Evolutionary conservation across 169 alveolate species (phyloP), one percentile per base, ranked within the genome.

Genomic region (Cryptosporidium sp.): DNA sequence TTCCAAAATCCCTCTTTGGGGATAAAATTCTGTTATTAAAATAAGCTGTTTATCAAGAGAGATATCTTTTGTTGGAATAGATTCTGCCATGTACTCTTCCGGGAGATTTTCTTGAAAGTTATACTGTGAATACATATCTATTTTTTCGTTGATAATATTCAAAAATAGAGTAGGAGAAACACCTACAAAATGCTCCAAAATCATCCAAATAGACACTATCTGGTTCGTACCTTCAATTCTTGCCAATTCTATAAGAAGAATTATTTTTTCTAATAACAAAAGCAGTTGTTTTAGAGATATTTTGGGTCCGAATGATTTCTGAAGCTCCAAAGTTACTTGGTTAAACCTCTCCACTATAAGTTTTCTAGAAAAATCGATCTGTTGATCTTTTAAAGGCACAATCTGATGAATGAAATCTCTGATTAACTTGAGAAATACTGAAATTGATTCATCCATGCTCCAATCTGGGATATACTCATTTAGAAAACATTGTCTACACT

Each of bases 361-460:
- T 35, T 65, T 60, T 44, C 89, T 80, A 31, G 73, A 62, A 23
- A 62, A 29, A 26, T 65, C 80, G 10, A 80, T 39, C 14, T 42
- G 72, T 18, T 62, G 23, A 4, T 60, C 75, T 48, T 33, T 35
- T 26, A 21, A 16, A 42, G 44, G 67, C 60, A 80, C 39, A 33
- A 80, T 80, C 70, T 80, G 80, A 44, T 42, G 69, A 26, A 80
- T 80, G 39, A 80, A 80, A 26, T 62, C 75, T 26, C 89, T 42
- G n/a, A 61, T 65, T 16, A 80, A 45, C 51, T 80, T 80, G 26
- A 80, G 26, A 80, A 80, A 80, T 3, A 48, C 52, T 9, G 89
- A 42, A 65, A 80, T 62, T 18, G 89, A 80, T 29, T 80, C 89
- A 35, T 80, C 89, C 56, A 45, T 26, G 33, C 29, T 31, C 89